phyloP scores from a whole-genome alignment of 2,329 filamentous ascomycete genomes.

The Fusarium buharicum region DNA sequence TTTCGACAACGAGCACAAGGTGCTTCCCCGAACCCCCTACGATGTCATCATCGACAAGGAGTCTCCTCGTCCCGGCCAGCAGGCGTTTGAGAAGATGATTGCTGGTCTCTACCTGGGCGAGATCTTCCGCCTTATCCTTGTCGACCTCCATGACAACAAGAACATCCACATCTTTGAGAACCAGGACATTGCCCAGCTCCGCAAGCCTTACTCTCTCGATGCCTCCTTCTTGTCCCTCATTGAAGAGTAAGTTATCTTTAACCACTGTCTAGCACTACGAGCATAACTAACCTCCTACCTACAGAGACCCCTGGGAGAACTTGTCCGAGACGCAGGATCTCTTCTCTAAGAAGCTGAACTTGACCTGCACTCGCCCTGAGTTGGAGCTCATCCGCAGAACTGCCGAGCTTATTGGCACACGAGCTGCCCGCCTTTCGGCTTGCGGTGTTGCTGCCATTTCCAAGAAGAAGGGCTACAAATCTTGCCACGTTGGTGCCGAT shows the following conservation, averaged over 20 bases:
- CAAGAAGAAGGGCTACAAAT: conserved; percentile 91
- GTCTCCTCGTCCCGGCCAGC: conserved; percentile 91
- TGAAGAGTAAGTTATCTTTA: conserved; percentile 74
- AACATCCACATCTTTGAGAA: conserved; percentile 80
- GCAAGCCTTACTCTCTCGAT: conserved; percentile 89
- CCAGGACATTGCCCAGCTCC: conserved; percentile 82
- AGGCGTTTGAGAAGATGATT: conserved; percentile 98
- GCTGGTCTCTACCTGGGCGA: conserved; percentile 94
- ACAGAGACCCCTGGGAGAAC: conserved; percentile 92
- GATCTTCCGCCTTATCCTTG: conserved; percentile 87
- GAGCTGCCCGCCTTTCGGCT: conserved; percentile 89
- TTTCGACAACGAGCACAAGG: conserved; percentile 92
- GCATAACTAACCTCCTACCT: conserved; percentile 33
- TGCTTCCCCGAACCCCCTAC: conserved; percentile 86
- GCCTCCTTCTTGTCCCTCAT: conserved; percentile 93
- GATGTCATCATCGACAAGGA: conserved; percentile 89
- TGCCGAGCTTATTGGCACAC: conserved; percentile 93
- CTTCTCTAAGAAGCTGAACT: conserved; percentile 78
- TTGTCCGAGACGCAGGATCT: conserved; percentile 87
- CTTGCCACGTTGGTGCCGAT: conserved; percentile 94
- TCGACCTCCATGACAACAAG: conserved; percentile 85
- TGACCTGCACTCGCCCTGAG: conserved; percentile 78
- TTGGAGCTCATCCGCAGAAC: conserved; percentile 89
- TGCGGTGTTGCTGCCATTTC: conserved; percentile 96
- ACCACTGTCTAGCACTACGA: not conserved